These are phyloP conservation scores for Pyrus bretschneideri DNA, from an alignment of 306 rosid genomes.

Conservation along the genomic window DNA sequence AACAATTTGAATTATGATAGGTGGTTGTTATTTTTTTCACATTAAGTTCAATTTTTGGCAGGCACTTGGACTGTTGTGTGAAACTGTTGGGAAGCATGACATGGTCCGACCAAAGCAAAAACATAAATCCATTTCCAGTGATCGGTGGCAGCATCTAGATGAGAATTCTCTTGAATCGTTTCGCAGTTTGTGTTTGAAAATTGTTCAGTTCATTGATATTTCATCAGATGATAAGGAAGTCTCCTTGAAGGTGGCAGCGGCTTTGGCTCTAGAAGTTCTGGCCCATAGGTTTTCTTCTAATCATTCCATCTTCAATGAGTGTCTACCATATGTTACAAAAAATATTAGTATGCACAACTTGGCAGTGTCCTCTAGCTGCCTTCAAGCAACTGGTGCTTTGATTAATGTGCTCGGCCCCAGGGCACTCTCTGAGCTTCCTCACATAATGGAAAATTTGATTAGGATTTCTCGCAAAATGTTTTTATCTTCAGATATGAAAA, in stretches of 20 bases:
- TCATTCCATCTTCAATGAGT: conserved; percentile 42
- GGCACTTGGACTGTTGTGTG: conserved; percentile 83
- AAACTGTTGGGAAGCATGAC: conserved; percentile 45
- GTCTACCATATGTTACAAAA: conserved; percentile 58
- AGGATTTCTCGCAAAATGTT: conserved; percentile 36
- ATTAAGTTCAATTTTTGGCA: conserved; percentile 24
- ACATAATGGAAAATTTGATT: conserved; percentile 61
- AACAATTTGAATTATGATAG: not conserved
- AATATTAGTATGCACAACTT: conserved; percentile 33
- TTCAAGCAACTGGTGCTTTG: conserved; percentile 63
- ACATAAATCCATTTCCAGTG: conserved; percentile 27
- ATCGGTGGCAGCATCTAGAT: conserved; percentile 46
- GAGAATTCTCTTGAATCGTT: conserved; percentile 50
- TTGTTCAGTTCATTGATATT: conserved; percentile 51
- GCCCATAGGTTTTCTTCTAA: conserved; percentile 51
- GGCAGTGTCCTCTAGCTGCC: conserved; percentile 61
- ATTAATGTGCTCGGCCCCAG: conserved; percentile 74
- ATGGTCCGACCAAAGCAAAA: conserved; percentile 30
- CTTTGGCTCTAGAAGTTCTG: conserved; percentile 76
- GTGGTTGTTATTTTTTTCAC: not conserved
- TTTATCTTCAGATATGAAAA: conserved; percentile 29
- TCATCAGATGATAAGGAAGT: conserved; percentile 29
- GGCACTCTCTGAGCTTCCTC: conserved; percentile 74
- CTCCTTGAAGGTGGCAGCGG: conserved; percentile 73
- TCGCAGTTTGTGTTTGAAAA: conserved; percentile 46